These are phyloP conservation scores for maize (Zea mays) DNA, from an alignment of 176 grass and related monocot species.

Conservation along the genomic window Zm-B73-REFERENCE-NAM-5.0 NC_050104.1:152997001-152997500, in stretches of 20 bases:
- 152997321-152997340: background rate
- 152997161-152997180: background rate
- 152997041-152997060: too few relatives aligned
- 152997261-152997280: background rate
- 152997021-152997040: too few relatives aligned
- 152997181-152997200: background rate
- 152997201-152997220: background rate
- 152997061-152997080: background rate
- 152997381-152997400: background rate
- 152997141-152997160: background rate
- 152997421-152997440: constrained; percentile 8
- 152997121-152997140: background rate
- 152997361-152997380: background rate
- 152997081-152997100: background rate
- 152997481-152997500: background rate
- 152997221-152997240: background rate
- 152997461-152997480: too few relatives aligned
- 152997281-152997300: background rate
- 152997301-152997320: too few relatives aligned
- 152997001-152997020: too few relatives aligned
- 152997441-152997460: background rate
- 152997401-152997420: background rate
- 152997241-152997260: background rate
- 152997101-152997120: background rate
- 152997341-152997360: background rate